Percentiles rank a stretch among this genome's conserved stretches.
These are phyloP conservation scores for Fomitopsis schrenkii DNA, from an alignment of 1,284 basidiomycete species.

Conservation along the genomic window DNA sequence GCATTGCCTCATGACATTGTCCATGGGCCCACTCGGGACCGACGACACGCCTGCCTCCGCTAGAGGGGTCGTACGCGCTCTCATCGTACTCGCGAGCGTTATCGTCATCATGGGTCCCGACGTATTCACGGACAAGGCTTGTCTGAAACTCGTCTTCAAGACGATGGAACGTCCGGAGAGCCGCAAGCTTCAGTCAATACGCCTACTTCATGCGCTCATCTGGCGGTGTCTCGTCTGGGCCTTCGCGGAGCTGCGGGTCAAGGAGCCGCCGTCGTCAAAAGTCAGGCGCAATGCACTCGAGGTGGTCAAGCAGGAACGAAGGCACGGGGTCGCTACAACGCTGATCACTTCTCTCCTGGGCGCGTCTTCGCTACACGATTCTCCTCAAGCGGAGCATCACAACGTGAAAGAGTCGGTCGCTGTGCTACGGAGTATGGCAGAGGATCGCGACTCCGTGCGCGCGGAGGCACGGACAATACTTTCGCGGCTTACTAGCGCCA, in stretches of 20 bases:
- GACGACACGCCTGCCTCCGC: constrained; percentile 23
- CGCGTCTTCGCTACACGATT: constrained; percentile 29
- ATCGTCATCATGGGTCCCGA: constrained; percentile 42
- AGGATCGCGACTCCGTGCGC: constrained; percentile 23
- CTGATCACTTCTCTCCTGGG: constrained; percentile 23
- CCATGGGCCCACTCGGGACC: constrained; percentile 13
- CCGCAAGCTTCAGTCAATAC: constrained; percentile 30
- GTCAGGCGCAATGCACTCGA: constrained; percentile 29
- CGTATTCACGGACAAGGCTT: constrained; percentile 36
- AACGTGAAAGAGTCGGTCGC: constrained; percentile 26
- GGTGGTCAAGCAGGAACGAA: constrained; percentile 41
- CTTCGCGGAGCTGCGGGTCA: constrained; percentile 31
- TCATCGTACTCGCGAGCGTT: constrained; percentile 40
- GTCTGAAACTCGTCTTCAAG: constrained; percentile 38
- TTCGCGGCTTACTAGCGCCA: constrained; percentile 30
- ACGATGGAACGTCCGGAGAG: constrained; percentile 28
- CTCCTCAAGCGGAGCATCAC: constrained; percentile 6
- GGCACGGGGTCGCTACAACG: constrained; percentile 34
- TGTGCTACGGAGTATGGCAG: constrained; percentile 35
- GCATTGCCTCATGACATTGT: constrained; percentile 13
- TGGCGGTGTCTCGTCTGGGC: constrained; percentile 58
- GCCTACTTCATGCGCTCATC: constrained; percentile 37
- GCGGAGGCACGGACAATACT: constrained; percentile 37
- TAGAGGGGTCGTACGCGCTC: constrained; percentile 31
- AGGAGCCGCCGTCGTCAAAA: constrained; percentile 8